Evolutionary conservation across 768 basidiomycete genomes (phyloP), one percentile per base, ranked within the genome.

Genomic region (Suillus clintonianus): DNA sequence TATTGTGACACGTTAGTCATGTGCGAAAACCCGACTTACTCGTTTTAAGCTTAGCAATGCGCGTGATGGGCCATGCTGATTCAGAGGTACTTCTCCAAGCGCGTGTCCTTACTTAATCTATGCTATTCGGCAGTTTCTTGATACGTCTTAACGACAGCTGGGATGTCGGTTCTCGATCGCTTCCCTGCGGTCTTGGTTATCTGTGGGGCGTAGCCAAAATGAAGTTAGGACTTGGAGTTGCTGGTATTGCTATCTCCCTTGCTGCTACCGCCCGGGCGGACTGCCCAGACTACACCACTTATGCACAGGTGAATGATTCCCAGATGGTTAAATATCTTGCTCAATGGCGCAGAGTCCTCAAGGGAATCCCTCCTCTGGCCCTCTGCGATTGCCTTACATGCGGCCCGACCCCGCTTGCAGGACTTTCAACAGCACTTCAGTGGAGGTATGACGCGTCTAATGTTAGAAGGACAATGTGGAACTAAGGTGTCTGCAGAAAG

Each of bases 371-470:
- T 91, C 90, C 3, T 71, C 74, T 7, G 91, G 91, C 14, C 82
- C 85, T 27, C 74, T 92, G 64, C 79, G 77, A 5, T 75, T 92
- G 62, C 91, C 91, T 15, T 89, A 79, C 72, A 92, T 92, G 90
- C 80, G 91, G 34, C 91, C 90, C 37, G 78, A 79, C 48, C 85
- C 84, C 37, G 83, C 78, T 24, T 92, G 91, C 69, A 82, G 91
- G 53, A 92, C 91, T 0, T 93, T 91, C 77, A 89, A 86, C 62
- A 91, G 89, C 69, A 81, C 85, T 30, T 83, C 86, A 22, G 91
- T 92, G 34, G 90, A 92, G 81, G 91, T 89, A 71, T 39, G 67
- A 45, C n/a, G 19, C 50, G 27, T 39, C 50, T 39, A 36, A 14
- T 34, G 30, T 58, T 60, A 41, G 47, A 39, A 65, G 22, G 17